phyloP scores from a whole-genome alignment of 164 flowering plant species.

The Santalum album region DNA sequence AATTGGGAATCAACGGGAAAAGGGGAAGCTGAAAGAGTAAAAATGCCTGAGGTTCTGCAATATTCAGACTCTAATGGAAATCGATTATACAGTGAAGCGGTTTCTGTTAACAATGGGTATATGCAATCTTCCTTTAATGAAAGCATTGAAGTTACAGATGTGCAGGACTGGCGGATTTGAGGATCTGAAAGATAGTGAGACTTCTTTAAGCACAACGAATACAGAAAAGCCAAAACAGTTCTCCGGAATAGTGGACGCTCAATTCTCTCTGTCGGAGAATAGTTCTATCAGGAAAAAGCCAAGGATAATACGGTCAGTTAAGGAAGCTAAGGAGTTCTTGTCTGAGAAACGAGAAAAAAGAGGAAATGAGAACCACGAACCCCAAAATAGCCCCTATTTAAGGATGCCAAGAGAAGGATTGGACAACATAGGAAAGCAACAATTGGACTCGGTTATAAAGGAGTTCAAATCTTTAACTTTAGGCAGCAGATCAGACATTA shows the following conservation, averaged over 20 bases:
- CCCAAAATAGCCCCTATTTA: constrained; percentile 3
- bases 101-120: constrained; percentile 12
- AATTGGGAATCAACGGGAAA: constrained; percentile 4
- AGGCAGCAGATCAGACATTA: constrained; percentile 11
- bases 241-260: constrained; percentile 8
- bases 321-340: constrained; percentile 76
- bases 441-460: constrained; percentile 4
- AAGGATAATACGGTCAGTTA: constrained; percentile 54
- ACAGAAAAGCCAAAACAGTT: constrained; percentile 10
- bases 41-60: constrained; percentile 1
- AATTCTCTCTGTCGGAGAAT: constrained; percentile 11
- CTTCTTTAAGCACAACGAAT: constrained; percentile 1
- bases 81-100: constrained; percentile 7
- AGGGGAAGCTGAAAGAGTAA: constrained; percentile 10
- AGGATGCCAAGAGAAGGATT: constrained; percentile 9
- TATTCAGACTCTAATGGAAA: constrained; percentile 9
- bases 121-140: constrained; percentile 9
- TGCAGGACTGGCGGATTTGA: background rate
- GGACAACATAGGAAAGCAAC: constrained; percentile 7
- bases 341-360: constrained; percentile 21
- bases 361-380: constrained; percentile 8
- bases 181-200: constrained; percentile 11
- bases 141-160: constrained; percentile 7
- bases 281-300: constrained; percentile 26
- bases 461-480: constrained; percentile 7